A percentile compares a stretch with the other conserved stretches of the same genome.
phyloP scores from a whole-genome alignment of 371 early-diverging fungal species.

The Furculomyces boomerangus region DNA sequence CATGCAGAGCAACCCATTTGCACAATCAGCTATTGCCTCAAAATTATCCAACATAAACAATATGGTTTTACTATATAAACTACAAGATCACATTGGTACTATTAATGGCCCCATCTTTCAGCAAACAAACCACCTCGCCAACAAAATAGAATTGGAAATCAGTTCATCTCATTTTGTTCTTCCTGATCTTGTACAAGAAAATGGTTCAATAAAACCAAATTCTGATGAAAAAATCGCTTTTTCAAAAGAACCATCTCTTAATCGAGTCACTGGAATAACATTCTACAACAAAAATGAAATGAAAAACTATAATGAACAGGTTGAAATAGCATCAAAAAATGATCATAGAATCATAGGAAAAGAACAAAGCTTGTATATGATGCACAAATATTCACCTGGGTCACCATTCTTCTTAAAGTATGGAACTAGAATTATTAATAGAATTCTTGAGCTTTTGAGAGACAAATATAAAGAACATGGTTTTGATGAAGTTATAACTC shows the following conservation, averaged over 20 bases:
- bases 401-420: conserved; percentile 60
- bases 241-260: conserved; percentile 60
- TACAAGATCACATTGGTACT: conserved; percentile 92
- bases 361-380: conserved; percentile 90
- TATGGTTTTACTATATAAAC: conserved; percentile 75
- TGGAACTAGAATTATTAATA: conserved; percentile 48
- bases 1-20: conserved; percentile 93
- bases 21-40: conserved; percentile 66
- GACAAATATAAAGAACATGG: conserved; percentile 56
- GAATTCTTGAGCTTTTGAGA: conserved; percentile 26
- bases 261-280: conserved; percentile 96
- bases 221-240: background rate
- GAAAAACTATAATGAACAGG: conserved; percentile 75
- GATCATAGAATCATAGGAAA: conserved; percentile 95
- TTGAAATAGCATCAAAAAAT: conserved; percentile 87
- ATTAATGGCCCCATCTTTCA: conserved; percentile 95
- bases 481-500: conserved; percentile 91
- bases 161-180: conserved; percentile 12
- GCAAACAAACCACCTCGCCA: conserved; percentile 84
- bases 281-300: conserved; percentile 88
- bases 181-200: background rate
- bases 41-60: conserved; percentile 29
- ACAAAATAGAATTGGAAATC: conserved; percentile 34
- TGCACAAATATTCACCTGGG: conserved; percentile 64
- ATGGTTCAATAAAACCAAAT: background rate